Evolutionary conservation across 768 basidiomycete species (phyloP).

Genomic region (Naganishia vishniacii): DNA sequence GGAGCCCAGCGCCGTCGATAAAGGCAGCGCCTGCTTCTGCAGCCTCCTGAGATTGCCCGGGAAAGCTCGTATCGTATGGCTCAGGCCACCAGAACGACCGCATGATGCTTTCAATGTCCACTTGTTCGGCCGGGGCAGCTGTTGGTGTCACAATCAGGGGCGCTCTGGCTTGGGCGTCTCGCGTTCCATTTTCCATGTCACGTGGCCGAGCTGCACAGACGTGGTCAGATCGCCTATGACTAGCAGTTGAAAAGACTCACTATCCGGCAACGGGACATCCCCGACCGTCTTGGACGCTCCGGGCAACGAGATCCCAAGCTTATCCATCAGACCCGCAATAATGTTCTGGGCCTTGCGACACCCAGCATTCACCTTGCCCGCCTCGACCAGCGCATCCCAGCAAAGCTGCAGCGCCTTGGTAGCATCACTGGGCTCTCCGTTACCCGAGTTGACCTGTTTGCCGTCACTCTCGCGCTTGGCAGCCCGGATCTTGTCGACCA

Average conservation of each 20-base stretch:
- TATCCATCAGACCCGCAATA: slow-evolving; percentile 27
- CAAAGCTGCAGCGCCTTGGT: slow-evolving; percentile 27
- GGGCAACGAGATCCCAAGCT: slow-evolving; percentile 24
- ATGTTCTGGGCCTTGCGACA: slow-evolving; percentile 28
- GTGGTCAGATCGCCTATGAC: neutral
- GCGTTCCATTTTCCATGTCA: too few relatives aligned
- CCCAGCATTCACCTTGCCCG: slow-evolving; percentile 30
- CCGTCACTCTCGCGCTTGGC: slow-evolving; percentile 18
- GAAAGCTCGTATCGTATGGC: neutral
- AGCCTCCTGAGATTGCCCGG: neutral
- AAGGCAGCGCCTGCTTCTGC: neutral
- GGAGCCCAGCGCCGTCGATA: neutral
- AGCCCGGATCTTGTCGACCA: slow-evolving; percentile 14
- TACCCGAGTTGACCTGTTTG: slow-evolving; percentile 1
- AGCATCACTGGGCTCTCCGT: slow-evolving; percentile 13
- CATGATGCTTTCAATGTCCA: slow-evolving; percentile 16
- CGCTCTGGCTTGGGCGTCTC: neutral
- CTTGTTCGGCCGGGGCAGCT: neutral
- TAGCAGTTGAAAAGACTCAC: neutral
- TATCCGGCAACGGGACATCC: neutral
- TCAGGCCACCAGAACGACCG: slow-evolving; percentile 18
- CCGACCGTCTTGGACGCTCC: neutral
- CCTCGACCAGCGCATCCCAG: slow-evolving; percentile 32
- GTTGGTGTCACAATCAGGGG: neutral
- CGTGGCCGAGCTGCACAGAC: neutral